phyloP scores from a whole-genome alignment of 2,329 filamentous ascomycete genomes.

The Blumeria hordei region DNA sequence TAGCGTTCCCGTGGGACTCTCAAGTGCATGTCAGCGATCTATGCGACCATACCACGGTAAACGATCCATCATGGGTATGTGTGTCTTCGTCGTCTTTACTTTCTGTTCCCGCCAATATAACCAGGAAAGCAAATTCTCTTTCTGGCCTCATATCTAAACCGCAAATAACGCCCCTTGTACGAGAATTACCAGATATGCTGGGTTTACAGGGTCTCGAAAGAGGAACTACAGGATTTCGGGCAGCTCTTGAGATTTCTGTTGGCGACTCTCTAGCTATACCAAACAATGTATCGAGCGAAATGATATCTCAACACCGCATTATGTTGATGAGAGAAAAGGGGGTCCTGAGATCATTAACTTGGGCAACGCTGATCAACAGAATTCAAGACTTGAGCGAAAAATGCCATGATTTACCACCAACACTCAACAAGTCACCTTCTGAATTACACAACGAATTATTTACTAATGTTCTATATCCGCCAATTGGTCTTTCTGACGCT shows the following conservation, averaged over 20 bases:
- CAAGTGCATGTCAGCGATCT: slow-evolving; percentile 35
- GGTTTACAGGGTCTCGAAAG: slow-evolving; percentile 48
- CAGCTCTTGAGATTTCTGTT: slow-evolving; percentile 39
- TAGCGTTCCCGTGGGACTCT: slow-evolving; percentile 44
- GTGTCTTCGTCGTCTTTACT: slow-evolving; percentile 40
- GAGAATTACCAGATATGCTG: slow-evolving; percentile 36
- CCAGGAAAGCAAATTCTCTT: slow-evolving; percentile 8
- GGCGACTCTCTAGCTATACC: slow-evolving; percentile 28
- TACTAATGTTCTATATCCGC: slow-evolving; percentile 31
- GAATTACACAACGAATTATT: slow-evolving; percentile 40
- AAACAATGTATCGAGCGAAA: slow-evolving; percentile 5
- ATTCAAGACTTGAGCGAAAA: slow-evolving; percentile 26
- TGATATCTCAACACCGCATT: slow-evolving; percentile 8
- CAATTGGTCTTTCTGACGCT: slow-evolving; percentile 29
- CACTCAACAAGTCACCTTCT: slow-evolving; percentile 24
- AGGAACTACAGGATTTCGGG: slow-evolving; percentile 44
- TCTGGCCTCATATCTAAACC: slow-evolving; percentile 2
- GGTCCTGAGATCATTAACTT: slow-evolving; percentile 27
- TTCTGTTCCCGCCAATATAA: slow-evolving; percentile 21
- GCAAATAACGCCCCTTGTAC: slow-evolving; percentile 10
- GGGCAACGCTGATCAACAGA: slow-evolving; percentile 32
- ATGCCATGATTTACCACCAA: slow-evolving; percentile 27
- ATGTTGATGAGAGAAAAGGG: slow-evolving; percentile 15
- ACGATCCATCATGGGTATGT: slow-evolving; percentile 36
- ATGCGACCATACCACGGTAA: slow-evolving; percentile 38